Evolutionary conservation across 2,329 filamentous ascomycete genomes (phyloP).

Genomic region (Phaeosphaeriaceae sp.): DNA sequence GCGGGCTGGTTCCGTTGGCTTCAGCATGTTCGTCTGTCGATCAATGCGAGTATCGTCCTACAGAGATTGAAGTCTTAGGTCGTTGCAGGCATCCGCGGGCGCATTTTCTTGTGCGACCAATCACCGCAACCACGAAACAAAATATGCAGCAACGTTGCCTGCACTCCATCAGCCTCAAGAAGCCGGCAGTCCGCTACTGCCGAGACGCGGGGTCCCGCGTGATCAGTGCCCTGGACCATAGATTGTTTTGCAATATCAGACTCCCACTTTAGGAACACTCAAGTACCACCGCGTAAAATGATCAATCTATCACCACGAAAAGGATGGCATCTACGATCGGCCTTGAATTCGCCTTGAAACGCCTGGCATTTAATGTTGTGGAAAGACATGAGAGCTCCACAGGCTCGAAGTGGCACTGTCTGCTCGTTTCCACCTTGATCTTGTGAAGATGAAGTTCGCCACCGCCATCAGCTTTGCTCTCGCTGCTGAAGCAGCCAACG

Average conservation of each 20-base stretch:
- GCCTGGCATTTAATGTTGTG: slow-evolving; percentile 8
- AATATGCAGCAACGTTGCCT: not conserved
- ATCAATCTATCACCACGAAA: slow-evolving; percentile 24
- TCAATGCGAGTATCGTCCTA: not conserved
- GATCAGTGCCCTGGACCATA: slow-evolving; percentile 18
- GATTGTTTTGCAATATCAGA: slow-evolving; percentile 34
- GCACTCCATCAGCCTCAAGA: slow-evolving; percentile 11
- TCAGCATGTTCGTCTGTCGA: not conserved
- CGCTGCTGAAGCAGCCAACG: slow-evolving; percentile 24
- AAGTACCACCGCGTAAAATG: slow-evolving; percentile 32
- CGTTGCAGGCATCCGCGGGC: not conserved
- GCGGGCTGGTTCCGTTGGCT: not conserved
- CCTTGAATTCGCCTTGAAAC: not conserved
- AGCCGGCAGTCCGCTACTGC: slow-evolving; percentile 21
- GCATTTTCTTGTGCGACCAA: not conserved
- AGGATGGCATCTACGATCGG: slow-evolving; percentile 8
- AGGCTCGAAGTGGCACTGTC: not conserved
- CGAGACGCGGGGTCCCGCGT: slow-evolving; percentile 34
- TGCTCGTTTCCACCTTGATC: not conserved
- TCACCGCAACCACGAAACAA: not conserved
- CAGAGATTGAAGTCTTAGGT: not conserved
- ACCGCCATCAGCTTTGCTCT: slow-evolving; percentile 27
- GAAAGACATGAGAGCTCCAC: not conserved
- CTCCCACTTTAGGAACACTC: slow-evolving; percentile 22
- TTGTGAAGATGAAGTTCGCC: slow-evolving; percentile 33